These are phyloP conservation scores for Barbarea vulgaris DNA, from an alignment of 345 rosid genomes.

Conservation along the genomic window DNA sequence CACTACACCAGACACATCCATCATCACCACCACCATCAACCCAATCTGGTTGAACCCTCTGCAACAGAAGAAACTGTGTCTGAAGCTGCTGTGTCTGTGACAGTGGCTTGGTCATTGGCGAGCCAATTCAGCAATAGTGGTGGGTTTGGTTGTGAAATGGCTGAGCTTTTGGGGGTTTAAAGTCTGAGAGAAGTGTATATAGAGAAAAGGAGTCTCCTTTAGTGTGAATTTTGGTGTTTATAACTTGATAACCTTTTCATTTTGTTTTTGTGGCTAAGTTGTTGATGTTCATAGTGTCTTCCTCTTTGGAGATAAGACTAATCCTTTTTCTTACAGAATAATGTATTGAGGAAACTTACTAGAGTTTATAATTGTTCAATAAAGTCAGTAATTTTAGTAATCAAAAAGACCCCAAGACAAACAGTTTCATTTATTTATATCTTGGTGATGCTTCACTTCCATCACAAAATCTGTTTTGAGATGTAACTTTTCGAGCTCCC, in stretches of 20 bases:
- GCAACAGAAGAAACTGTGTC: constrained; percentile 31
- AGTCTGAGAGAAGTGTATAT: constrained; percentile 33
- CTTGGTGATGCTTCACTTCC: too few relatives aligned
- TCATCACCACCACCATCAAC: neutral
- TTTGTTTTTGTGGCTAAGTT: neutral
- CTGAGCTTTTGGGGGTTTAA: constrained; percentile 35
- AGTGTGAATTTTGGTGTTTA: constrained; percentile 20
- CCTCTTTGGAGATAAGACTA: neutral
- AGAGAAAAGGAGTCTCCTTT: constrained; percentile 16
- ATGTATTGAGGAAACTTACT: constrained; percentile 22
- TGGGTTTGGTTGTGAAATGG: constrained; percentile 35
- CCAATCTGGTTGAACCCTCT: constrained; percentile 14
- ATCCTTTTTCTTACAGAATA: constrained; percentile 21
- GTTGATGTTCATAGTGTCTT: constrained; percentile 23
- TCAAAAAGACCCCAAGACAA: too few relatives aligned
- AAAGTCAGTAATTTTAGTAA: neutral
- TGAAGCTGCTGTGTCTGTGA: constrained; percentile 27
- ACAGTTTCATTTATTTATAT: too few relatives aligned
- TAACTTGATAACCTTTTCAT: neutral
- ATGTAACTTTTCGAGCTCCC: too few relatives aligned
- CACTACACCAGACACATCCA: constrained; percentile 61
- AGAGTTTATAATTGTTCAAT: neutral
- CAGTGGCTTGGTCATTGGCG: constrained; percentile 22
- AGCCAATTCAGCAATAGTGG: constrained; percentile 33
- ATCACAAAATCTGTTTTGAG: too few relatives aligned